Percentiles rank a stretch among this genome's conserved stretches.
These are phyloP conservation scores for Trichoderma simmonsii DNA, from an alignment of 2,329 filamentous ascomycete genomes.

Conservation along the genomic window DNA sequence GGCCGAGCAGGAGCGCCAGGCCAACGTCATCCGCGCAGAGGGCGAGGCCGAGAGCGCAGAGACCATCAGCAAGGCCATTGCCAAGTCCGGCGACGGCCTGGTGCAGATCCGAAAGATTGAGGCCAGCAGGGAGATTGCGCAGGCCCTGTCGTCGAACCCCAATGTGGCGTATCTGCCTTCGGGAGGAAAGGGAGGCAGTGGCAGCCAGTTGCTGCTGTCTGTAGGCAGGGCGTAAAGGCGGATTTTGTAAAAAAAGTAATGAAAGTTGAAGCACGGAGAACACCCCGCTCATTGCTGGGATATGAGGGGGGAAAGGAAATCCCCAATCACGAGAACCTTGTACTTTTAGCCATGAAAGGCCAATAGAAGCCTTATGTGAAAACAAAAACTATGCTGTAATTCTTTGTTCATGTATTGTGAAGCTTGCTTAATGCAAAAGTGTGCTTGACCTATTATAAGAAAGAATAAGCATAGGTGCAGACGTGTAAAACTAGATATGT, in stretches of 20 bases:
- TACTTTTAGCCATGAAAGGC: conserved; percentile 35
- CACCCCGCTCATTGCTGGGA: conserved; percentile 36
- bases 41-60: conserved; percentile 97
- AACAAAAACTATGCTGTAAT: neutral
- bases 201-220: conserved; percentile 52
- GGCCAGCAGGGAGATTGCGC: conserved; percentile 91
- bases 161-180: conserved; percentile 91
- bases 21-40: conserved; percentile 96
- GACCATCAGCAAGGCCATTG: conserved; percentile 88
- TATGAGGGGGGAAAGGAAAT: conserved; percentile 21
- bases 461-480: neutral
- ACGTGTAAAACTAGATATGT: neutral
- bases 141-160: conserved; percentile 83
- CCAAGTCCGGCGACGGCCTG: conserved; percentile 88
- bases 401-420: neutral
- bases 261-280: conserved; percentile 25
- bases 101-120: conserved; percentile 97
- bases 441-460: neutral
- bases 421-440: neutral
- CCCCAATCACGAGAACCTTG: conserved; percentile 29
- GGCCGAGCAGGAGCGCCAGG: conserved; percentile 97
- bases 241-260: conserved; percentile 21
- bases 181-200: conserved; percentile 58
- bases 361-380: conserved; percentile 12
- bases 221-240: conserved; percentile 42